Evolutionary conservation across 1,284 basidiomycete species (phyloP).

Genomic region (Cutaneotrichosporon spelunceum): DNA sequence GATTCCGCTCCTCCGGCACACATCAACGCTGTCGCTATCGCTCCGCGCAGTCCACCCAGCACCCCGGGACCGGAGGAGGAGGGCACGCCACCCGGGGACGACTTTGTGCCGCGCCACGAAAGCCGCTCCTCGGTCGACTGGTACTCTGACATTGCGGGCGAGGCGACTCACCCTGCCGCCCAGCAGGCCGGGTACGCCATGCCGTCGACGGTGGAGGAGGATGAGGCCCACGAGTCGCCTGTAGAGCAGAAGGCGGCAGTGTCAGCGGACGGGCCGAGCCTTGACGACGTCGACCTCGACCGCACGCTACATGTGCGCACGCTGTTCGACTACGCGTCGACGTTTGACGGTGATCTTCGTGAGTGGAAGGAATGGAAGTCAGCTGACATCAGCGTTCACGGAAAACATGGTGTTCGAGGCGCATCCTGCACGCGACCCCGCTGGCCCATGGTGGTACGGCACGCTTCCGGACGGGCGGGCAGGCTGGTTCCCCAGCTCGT

Average conservation of each 20-base stretch:
- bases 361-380: constrained; percentile 35
- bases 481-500: constrained; percentile 89
- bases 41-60: constrained; percentile 28
- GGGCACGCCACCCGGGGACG: constrained; percentile 19
- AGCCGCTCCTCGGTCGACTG: constrained; percentile 86
- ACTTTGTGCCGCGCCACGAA: constrained; percentile 40
- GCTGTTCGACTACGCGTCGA: constrained; percentile 76
- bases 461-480: constrained; percentile 63
- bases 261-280: constrained; percentile 21
- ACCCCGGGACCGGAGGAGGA: neutral
- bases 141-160: constrained; percentile 83
- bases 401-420: constrained; percentile 77
- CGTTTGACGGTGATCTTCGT: constrained; percentile 83
- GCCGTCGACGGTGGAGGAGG: constrained; percentile 41
- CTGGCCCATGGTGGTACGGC: constrained; percentile 82
- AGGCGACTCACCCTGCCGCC: constrained; percentile 53
- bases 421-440: constrained; percentile 75
- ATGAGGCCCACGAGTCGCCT: constrained; percentile 48
- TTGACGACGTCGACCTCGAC: constrained; percentile 23
- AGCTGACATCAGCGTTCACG: constrained; percentile 61
- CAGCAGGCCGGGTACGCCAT: constrained; percentile 28
- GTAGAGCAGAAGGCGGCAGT: constrained; percentile 7
- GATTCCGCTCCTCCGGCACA: constrained; percentile 70
- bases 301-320: constrained; percentile 64
- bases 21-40: constrained; percentile 56